Evolutionary conservation across 75 land plant species (phyloP).

Genomic region (Sequoia sempervirens): DNA sequence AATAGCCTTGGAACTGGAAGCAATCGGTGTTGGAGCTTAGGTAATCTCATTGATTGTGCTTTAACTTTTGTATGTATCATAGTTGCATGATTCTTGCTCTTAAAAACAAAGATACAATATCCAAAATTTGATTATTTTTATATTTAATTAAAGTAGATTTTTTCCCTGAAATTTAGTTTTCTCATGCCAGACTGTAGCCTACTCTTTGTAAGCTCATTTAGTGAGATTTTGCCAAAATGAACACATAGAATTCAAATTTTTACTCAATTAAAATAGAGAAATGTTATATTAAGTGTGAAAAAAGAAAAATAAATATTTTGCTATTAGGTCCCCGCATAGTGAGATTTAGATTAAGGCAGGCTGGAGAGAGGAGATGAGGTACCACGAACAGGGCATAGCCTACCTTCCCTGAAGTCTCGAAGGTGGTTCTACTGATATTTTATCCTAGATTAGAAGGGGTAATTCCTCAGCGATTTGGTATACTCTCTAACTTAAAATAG

Average conservation of each 20-base stretch:
- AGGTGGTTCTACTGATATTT: not conserved
- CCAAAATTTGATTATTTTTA: not conserved
- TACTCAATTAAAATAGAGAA: not conserved
- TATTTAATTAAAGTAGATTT: not conserved
- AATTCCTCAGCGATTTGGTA: not conserved
- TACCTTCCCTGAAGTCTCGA: not conserved
- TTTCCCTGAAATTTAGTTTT: not conserved
- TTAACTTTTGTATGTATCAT: not conserved
- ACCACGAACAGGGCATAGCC: not conserved
- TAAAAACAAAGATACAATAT: not conserved
- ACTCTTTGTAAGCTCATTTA: not conserved
- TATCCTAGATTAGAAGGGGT: not conserved
- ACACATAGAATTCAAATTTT: not conserved
- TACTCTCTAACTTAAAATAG: not conserved
- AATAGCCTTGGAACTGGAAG: not conserved
- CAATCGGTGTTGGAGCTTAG: conserved; percentile 1
- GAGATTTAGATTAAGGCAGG: not conserved
- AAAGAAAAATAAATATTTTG: too few relatives aligned
- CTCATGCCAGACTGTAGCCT: not conserved
- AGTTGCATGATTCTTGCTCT: not conserved
- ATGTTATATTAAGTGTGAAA: not conserved
- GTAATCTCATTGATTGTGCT: not conserved
- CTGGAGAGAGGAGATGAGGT: not conserved
- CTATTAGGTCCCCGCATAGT: too few relatives aligned
- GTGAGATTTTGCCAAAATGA: not conserved